These are phyloP conservation scores for Fusarium sp. DNA, from an alignment of 2,329 filamentous ascomycete species.

Conservation along the genomic window DNA sequence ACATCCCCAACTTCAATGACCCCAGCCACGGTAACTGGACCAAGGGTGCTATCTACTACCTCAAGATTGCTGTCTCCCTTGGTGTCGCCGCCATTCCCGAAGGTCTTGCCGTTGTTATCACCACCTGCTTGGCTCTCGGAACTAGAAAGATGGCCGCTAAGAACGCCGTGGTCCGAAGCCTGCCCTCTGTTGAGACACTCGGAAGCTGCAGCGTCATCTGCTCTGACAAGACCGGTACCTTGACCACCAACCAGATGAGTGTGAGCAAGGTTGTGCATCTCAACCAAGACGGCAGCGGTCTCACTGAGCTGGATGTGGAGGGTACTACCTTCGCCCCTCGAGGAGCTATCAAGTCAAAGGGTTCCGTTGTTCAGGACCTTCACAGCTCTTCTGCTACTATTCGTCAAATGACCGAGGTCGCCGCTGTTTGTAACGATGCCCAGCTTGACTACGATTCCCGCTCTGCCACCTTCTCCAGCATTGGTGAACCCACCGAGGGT, in stretches of 20 bases:
- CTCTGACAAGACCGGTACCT: slow-evolving; percentile 97
- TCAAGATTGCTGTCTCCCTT: slow-evolving; percentile 98
- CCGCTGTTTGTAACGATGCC: slow-evolving; percentile 88
- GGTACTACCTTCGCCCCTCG: slow-evolving; percentile 92
- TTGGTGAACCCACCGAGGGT: slow-evolving; percentile 96
- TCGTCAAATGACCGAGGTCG: slow-evolving; percentile 78
- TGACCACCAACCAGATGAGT: slow-evolving; percentile 99
- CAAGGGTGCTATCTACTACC: slow-evolving; percentile 98
- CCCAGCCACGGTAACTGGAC: slow-evolving; percentile 92
- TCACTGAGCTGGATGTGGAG: slow-evolving; percentile 89
- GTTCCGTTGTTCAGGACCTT: slow-evolving; percentile 75
- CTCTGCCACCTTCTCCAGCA: slow-evolving; percentile 77
- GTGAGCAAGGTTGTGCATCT: slow-evolving; percentile 93
- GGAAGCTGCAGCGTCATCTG: slow-evolving; percentile 99
- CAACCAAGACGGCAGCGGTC: slow-evolving; percentile 74
- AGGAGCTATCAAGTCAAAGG: slow-evolving; percentile 76
- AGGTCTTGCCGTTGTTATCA: slow-evolving; percentile 97
- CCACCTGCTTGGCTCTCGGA: slow-evolving; percentile 95
- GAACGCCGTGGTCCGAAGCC: slow-evolving; percentile 94
- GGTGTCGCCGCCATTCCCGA: slow-evolving; percentile 98
- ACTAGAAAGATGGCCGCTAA: slow-evolving; percentile 99
- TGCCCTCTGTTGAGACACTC: slow-evolving; percentile 96
- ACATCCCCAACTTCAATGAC: slow-evolving; percentile 96
- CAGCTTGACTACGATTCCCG: slow-evolving; percentile 84
- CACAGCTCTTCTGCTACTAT: slow-evolving; percentile 79